phyloP scores from a whole-genome alignment of 352 stramenopile genomes.

The Salisapilia sapeloensis region DNA sequence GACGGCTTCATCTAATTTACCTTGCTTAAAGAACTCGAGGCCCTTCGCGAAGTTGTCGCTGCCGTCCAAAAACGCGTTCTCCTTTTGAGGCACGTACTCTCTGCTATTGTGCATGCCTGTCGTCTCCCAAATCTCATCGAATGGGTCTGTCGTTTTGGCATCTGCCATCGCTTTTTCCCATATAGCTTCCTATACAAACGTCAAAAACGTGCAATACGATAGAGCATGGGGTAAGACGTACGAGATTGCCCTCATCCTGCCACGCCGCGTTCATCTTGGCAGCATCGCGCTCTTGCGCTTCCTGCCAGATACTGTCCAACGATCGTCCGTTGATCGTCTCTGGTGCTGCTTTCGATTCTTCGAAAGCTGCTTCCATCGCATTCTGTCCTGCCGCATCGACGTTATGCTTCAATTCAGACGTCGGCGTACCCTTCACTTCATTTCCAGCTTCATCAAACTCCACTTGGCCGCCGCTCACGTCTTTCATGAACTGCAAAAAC shows the following conservation, averaged over 20 bases:
- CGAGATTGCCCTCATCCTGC: too few relatives aligned
- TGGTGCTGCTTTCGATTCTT: constrained; percentile 12
- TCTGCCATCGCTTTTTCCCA: constrained; percentile 71
- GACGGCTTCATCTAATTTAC: constrained; percentile 86
- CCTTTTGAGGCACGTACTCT: constrained; percentile 57
- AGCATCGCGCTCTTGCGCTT: too few relatives aligned
- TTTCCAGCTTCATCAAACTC: constrained; percentile 72
- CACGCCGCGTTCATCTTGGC: too few relatives aligned
- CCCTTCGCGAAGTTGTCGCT: constrained; percentile 61
- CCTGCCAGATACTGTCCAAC: too few relatives aligned
- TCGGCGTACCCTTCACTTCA: constrained; percentile 20
- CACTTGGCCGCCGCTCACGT: constrained; percentile 51
- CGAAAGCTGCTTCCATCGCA: constrained; percentile 35
- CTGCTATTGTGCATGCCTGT: constrained; percentile 11
- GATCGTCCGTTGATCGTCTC: too few relatives aligned
- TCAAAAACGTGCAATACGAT: too few relatives aligned
- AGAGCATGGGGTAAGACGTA: too few relatives aligned
- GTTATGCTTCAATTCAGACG: constrained; percentile 31
- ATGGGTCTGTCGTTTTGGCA: constrained; percentile 44
- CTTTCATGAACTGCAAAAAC: constrained; percentile 77
- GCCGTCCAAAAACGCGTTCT: constrained; percentile 50
- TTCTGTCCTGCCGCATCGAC: constrained; percentile 27
- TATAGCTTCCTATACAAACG: constrained; percentile 25
- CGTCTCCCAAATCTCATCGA: constrained; percentile 60
- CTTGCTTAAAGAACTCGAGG: constrained; percentile 76